Conservation (phyloP, 495 filamentous ascomycete species). For the Penicillium paradoxum region DNA sequence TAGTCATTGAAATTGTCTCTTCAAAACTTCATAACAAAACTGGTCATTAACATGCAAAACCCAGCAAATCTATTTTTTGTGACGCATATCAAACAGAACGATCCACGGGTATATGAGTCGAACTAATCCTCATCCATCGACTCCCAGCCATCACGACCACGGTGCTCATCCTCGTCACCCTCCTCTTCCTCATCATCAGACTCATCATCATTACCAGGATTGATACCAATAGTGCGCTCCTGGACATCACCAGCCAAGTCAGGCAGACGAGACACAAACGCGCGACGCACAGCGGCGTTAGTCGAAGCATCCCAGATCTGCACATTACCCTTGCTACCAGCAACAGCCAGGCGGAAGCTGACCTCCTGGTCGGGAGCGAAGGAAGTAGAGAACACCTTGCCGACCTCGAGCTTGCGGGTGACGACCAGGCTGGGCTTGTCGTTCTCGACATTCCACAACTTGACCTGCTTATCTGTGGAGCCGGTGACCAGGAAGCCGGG, state of each 20-base stretch:
- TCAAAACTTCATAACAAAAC: constrained; percentile 6
- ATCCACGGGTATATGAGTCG: constrained; percentile 25
- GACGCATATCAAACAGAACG: constrained; percentile 14
- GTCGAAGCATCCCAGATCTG: constrained; percentile 97
- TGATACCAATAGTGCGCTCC: constrained; percentile 72
- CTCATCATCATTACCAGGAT: constrained; percentile 61
- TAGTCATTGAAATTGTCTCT: neutral
- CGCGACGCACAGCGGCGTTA: constrained; percentile 80
- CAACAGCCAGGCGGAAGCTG: constrained; percentile 85
- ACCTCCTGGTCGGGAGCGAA: constrained; percentile 90
- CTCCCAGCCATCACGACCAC: constrained; percentile 63
- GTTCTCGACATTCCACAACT: constrained; percentile 90
- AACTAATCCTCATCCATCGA: constrained; percentile 82
- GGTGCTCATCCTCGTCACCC: constrained; percentile 40
- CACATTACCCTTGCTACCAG: constrained; percentile 89
- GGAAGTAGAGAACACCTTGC: constrained; percentile 84
- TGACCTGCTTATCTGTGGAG: constrained; percentile 87
- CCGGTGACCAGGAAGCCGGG: constrained; percentile 91
- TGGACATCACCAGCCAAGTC: constrained; percentile 56
- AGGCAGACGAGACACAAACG: constrained; percentile 71
- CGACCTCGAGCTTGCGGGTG: constrained; percentile 83
- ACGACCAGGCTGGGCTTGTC: constrained; percentile 79
- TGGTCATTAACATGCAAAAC: constrained; percentile 11
- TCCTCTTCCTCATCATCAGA: constrained; percentile 58
- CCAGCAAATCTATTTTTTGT: constrained; percentile 25